These are phyloP conservation scores for Candida pseudoviswanathii DNA, from an alignment of 1,139 yeast species.

Conservation along the genomic window DNA sequence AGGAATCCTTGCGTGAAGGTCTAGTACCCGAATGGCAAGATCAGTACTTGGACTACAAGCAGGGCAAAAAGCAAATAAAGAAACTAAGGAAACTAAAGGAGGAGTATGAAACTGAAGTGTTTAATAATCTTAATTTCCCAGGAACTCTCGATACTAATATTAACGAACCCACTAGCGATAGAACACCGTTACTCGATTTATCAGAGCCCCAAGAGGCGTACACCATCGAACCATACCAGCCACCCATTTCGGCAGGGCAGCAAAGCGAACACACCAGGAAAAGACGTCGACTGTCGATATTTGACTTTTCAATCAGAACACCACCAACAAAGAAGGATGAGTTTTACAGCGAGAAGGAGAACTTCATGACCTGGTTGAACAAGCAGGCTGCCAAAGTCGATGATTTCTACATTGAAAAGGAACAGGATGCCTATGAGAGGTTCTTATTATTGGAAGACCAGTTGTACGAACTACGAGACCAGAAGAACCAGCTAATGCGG, in stretches of 20 bases:
- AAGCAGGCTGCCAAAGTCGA: slow-evolving; percentile 61
- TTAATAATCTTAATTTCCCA: not conserved
- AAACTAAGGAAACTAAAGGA: slow-evolving; percentile 13
- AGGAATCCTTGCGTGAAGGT: slow-evolving; percentile 58
- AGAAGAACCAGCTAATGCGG: slow-evolving; percentile 30
- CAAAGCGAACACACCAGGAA: slow-evolving; percentile 1
- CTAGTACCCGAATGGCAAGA: slow-evolving; percentile 86
- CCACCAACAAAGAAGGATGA: slow-evolving; percentile 19
- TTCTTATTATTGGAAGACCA: slow-evolving; percentile 69
- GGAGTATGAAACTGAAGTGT: slow-evolving; percentile 13
- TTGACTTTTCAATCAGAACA: slow-evolving; percentile 24
- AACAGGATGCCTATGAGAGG: slow-evolving; percentile 60
- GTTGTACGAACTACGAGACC: slow-evolving; percentile 61
- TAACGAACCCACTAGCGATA: slow-evolving; percentile 20
- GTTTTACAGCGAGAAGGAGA: slow-evolving; percentile 34
- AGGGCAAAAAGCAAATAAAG: slow-evolving; percentile 44
- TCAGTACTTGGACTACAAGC: slow-evolving; percentile 76
- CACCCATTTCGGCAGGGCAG: slow-evolving; percentile 4
- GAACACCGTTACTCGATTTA: slow-evolving; percentile 31
- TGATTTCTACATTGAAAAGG: slow-evolving; percentile 58
- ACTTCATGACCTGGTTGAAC: slow-evolving; percentile 66
- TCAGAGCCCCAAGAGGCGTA: slow-evolving; percentile 9
- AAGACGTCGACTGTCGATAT: slow-evolving; percentile 17
- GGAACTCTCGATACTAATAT: not conserved
- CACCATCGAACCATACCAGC: slow-evolving; percentile 5